Percentiles rank a stretch among this genome's conserved stretches.
Evolutionary conservation across 2,329 filamentous ascomycete genomes (phyloP).

Genomic region (Chrysosporium queenslandicum): DNA sequence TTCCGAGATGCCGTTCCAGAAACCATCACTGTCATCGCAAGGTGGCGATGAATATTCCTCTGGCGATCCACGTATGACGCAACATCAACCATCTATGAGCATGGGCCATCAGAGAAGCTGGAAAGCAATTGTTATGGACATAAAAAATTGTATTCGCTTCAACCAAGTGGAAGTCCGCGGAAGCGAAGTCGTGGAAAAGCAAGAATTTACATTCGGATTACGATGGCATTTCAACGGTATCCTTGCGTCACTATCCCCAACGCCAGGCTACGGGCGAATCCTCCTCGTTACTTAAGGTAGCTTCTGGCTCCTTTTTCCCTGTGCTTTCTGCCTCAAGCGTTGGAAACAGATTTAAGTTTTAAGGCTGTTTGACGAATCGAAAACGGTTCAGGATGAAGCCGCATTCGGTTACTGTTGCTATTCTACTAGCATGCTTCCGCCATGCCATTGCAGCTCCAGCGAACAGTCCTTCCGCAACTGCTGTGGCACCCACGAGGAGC

Average conservation of each 20-base stretch:
- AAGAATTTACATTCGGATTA: background rate
- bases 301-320: background rate
- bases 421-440: constrained; percentile 3
- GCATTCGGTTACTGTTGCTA: background rate
- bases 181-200: background rate
- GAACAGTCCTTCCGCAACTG: background rate
- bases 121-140: background rate
- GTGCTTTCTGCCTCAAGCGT: background rate
- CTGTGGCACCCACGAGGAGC: constrained; percentile 5
- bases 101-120: background rate
- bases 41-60: background rate
- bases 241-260: constrained; percentile 4
- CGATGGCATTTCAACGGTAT: background rate
- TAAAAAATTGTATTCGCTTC: background rate
- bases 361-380: background rate
- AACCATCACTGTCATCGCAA: background rate
- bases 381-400: constrained; percentile 2
- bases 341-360: background rate
- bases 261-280: background rate
- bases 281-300: background rate
- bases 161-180: constrained; percentile 3
- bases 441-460: background rate
- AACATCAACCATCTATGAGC: background rate
- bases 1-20: background rate
- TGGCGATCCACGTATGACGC: background rate